Conservation (phyloP, 2,329 filamentous ascomycete genomes). For the Fusarium algeriense region DNA sequence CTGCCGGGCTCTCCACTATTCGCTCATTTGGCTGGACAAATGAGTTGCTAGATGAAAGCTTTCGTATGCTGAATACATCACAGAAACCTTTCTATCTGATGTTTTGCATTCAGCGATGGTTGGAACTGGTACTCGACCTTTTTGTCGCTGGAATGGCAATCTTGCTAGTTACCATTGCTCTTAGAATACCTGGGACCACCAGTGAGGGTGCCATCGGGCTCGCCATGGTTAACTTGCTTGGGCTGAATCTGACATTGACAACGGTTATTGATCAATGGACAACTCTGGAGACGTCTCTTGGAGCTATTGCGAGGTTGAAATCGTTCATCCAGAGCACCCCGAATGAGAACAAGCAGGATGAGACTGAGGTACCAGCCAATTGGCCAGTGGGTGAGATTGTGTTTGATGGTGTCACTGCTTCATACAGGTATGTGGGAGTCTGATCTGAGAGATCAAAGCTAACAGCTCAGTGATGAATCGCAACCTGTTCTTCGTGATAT, state of each 20-base stretch:
- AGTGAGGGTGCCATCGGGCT: constrained; percentile 50
- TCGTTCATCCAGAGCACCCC: constrained; percentile 47
- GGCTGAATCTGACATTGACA: constrained; percentile 49
- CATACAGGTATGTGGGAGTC: constrained; percentile 39
- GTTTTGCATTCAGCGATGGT: constrained; percentile 63
- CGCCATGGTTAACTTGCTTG: constrained; percentile 47
- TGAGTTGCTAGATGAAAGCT: constrained; percentile 52
- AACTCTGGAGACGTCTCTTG: constrained; percentile 52
- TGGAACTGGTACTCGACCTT: constrained; percentile 61
- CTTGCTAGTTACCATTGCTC: constrained; percentile 59
- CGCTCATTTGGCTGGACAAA: constrained; percentile 63
- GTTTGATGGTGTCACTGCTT: constrained; percentile 45
- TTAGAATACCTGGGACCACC: constrained; percentile 44
- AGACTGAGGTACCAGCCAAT: constrained; percentile 1
- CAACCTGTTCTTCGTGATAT: constrained; percentile 30
- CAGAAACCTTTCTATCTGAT: constrained; percentile 65
- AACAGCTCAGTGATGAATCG: constrained; percentile 27
- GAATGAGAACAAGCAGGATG: constrained; percentile 43
- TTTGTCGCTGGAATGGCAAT: constrained; percentile 61
- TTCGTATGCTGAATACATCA: constrained; percentile 55
- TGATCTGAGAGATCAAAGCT: not conserved
- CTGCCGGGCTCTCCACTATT: constrained; percentile 61
- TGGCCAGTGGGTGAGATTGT: constrained; percentile 51
- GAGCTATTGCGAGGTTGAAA: constrained; percentile 53
- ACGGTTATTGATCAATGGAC: constrained; percentile 53